Percentiles rank a stretch among this genome's conserved stretches.
phyloP scores from a whole-genome alignment of 2,329 filamentous ascomycete species.

The Fusarium sp. region DNA sequence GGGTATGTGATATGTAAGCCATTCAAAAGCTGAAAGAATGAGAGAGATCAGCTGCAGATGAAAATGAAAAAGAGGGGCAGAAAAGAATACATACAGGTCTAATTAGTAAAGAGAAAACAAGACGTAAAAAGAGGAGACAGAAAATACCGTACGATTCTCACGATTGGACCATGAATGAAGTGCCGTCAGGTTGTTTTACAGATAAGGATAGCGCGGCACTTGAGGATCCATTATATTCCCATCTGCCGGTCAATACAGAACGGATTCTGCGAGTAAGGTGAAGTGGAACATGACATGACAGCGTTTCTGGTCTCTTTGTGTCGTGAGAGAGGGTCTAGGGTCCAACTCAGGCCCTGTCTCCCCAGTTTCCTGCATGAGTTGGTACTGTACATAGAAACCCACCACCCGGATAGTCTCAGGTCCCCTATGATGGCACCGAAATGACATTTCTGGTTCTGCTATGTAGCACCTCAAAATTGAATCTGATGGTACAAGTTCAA shows the following conservation, averaged over 20 bases:
- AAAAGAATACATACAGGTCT: conserved; percentile 10
- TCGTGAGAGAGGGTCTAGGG: conserved; percentile 26
- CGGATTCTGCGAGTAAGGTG: conserved; percentile 1
- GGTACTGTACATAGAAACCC: conserved; percentile 4
- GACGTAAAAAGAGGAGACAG: conserved; percentile 37
- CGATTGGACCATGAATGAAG: conserved; percentile 25
- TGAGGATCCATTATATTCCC: conserved; percentile 11
- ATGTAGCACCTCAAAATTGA: neutral
- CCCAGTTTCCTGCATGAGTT: conserved; percentile 35
- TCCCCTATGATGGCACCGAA: neutral
- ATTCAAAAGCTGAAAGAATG: conserved; percentile 8
- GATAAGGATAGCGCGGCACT: conserved; percentile 24
- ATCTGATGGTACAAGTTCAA: conserved; percentile 8
- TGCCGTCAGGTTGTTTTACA: conserved; percentile 6
- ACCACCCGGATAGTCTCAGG: conserved; percentile 16
- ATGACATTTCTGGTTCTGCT: neutral
- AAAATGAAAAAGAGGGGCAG: conserved; percentile 17
- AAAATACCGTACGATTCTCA: conserved; percentile 4
- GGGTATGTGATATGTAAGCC: too few relatives aligned
- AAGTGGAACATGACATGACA: conserved; percentile 10
- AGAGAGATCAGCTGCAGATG: conserved; percentile 20
- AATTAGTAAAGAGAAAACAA: conserved; percentile 19
- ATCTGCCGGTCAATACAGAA: conserved; percentile 19
- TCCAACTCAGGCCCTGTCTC: conserved; percentile 28
- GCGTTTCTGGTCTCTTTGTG: conserved; percentile 14